phyloP scores from a whole-genome alignment of 192 early-diverging fungal species.

The Endogone sp. region DNA sequence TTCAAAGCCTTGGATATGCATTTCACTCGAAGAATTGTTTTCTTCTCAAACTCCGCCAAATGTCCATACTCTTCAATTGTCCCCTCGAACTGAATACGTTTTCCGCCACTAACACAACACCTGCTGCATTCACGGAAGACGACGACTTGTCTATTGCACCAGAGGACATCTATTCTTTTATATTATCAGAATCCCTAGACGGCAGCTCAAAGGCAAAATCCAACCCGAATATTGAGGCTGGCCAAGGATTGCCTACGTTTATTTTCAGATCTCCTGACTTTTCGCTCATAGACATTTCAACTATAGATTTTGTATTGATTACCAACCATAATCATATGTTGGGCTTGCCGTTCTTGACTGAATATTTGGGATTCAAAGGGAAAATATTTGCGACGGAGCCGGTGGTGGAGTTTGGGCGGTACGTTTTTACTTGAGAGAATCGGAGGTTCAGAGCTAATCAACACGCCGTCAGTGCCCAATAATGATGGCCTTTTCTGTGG shows the following conservation, averaged over 20 bases:
- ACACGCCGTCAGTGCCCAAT: too few relatives aligned
- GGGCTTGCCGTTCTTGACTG: slow-evolving; percentile 78
- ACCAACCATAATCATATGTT: slow-evolving; percentile 72
- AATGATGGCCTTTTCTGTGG: too few relatives aligned
- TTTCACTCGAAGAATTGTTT: slow-evolving; percentile 7
- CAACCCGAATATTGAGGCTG: not conserved
- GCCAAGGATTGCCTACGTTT: not conserved
- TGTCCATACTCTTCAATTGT: not conserved
- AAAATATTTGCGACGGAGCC: slow-evolving; percentile 79
- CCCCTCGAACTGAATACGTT: not conserved
- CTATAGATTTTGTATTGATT: slow-evolving; percentile 73
- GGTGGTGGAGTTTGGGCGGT: slow-evolving; percentile 71
- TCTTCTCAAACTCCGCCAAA: slow-evolving; percentile 5
- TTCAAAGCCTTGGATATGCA: not conserved
- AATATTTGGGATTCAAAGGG: slow-evolving; percentile 75
- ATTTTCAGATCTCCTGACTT: slow-evolving; percentile 41
- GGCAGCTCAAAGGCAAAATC: not conserved
- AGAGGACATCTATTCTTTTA: too few relatives aligned
- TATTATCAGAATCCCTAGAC: too few relatives aligned
- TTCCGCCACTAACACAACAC: not conserved
- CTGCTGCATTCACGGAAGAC: not conserved
- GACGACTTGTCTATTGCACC: not conserved
- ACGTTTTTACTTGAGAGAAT: too few relatives aligned
- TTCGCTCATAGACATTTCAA: slow-evolving; percentile 55
- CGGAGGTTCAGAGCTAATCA: not conserved